Evolutionary conservation across 192 early-diverging fungal genomes (phyloP), one percentile per base, ranked within the genome.

Genomic region (Lobosporangium transversale): DNA sequence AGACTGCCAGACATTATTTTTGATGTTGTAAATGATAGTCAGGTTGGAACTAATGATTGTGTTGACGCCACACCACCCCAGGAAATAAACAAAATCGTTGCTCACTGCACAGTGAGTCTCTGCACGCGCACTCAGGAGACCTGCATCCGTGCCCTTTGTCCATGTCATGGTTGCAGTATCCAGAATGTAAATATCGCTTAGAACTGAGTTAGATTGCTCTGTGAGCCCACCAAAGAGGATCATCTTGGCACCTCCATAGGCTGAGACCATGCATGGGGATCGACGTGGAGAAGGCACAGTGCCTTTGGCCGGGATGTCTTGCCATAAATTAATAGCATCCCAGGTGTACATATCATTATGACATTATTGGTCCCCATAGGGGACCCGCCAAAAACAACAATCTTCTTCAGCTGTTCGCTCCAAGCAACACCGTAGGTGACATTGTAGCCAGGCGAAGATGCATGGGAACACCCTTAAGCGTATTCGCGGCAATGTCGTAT

Each of bases 21-120:
- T 53, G 18, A 63, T 35, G 51, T 63, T 43, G 36, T 63, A 63
- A 24, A 63, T 27, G 1, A 63, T 40, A 4, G 51, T 53, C 35
- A 35, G 8, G 50, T 30, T 15, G 29, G 10, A 12, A 32, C 52
- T 40, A 40, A 10, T 14, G 37, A 10, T 40, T 8, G 37, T 40
- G 37, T 5, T 7, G 20, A 4, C 14, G 7, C 50, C 50, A 27
- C 50, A 21, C 50, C 50, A 52, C 24, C 10, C 50, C 10, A 52
- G 5, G 29, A 52, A 52, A 23, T 52, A 52, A 53, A 68, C 37
- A 33, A 68, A 23, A 27, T 52, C 27, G 20, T 17, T 29, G 3
- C 24, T 8, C 9, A 23, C 50, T 26, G 50, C 21, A 27, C 50
- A 52, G 10, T 8, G 24, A 10, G 50, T 27, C 3, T 2, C 3